phyloP scores from a whole-genome alignment of 202 grass and related monocot species.

The Eragrostis tef region DNA sequence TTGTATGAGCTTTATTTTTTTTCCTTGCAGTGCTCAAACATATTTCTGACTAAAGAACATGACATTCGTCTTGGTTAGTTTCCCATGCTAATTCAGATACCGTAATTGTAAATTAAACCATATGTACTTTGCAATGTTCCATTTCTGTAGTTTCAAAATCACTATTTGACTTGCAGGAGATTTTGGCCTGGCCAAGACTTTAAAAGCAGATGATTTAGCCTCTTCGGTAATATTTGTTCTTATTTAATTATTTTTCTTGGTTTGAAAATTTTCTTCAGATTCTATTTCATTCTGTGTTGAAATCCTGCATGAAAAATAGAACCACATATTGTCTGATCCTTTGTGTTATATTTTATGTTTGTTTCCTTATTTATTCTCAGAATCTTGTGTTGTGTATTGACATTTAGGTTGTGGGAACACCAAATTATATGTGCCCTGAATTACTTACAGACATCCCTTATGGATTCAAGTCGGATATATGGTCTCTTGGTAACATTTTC shows the following conservation, averaged over 20 bases:
- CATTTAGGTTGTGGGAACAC: conserved; percentile 92
- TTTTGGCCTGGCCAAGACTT: conserved; percentile 97
- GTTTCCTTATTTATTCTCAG: conserved; percentile 10
- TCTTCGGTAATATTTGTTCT: conserved; percentile 72
- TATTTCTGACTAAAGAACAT: conserved; percentile 99
- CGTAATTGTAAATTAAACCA: not conserved
- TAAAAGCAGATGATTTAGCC: conserved; percentile 93
- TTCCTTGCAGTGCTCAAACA: conserved; percentile 92
- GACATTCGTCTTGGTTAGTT: conserved; percentile 92
- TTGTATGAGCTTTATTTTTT: not conserved
- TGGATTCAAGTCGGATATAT: conserved; percentile 98
- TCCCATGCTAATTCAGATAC: conserved; percentile 39
- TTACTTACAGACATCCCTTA: conserved; percentile 97
- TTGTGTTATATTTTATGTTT: conserved; percentile 9
- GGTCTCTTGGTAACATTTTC: conserved; percentile 82
- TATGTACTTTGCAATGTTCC: conserved; percentile 38
- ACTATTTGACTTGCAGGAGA: conserved; percentile 70
- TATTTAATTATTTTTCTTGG: not conserved
- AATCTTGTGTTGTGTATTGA: conserved; percentile 43
- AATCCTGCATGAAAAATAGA: conserved; percentile 19
- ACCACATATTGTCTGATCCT: conserved; percentile 11
- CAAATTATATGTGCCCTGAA: conserved; percentile 99
- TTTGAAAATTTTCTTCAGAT: not conserved
- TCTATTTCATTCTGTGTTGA: conserved; percentile 26
- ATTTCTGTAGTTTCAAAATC: conserved; percentile 41